Percentiles rank a stretch among this genome's conserved stretches.
Conservation (phyloP, 306 rosid genomes). For the Vigna unguiculata region DNA sequence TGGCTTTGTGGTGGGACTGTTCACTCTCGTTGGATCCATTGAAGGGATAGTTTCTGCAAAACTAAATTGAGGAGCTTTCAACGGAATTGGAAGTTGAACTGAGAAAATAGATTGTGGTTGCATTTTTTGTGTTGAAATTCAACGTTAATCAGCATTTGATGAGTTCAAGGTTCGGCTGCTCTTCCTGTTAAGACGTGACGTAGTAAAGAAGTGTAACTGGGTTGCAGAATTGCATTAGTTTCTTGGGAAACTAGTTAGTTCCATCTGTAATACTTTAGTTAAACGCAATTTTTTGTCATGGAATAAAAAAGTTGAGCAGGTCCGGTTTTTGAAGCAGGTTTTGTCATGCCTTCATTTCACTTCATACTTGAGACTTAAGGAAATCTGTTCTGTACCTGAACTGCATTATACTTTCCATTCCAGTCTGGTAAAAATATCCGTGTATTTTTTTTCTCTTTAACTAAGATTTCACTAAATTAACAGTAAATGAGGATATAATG, state of each 20-base stretch:
- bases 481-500: background rate
- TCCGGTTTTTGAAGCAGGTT: conserved; percentile 2
- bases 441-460: background rate
- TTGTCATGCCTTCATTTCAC: background rate
- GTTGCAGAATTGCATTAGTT: conserved; percentile 27
- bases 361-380: background rate
- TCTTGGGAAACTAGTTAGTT: conserved; percentile 30
- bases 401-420: background rate
- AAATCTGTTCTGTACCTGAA: background rate
- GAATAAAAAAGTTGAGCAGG: conserved; percentile 17
- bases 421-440: background rate
- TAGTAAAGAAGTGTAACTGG: conserved; percentile 16
- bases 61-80: conserved; percentile 45
- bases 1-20: conserved; percentile 57
- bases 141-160: conserved; percentile 22
- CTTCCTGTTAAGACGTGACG: conserved; percentile 8
- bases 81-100: conserved; percentile 7
- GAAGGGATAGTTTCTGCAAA: conserved; percentile 66
- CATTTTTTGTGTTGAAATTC: conserved; percentile 15
- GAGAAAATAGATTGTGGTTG: conserved; percentile 28
- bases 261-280: conserved; percentile 14
- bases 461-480: background rate
- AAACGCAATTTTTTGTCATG: conserved; percentile 1
- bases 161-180: conserved; percentile 34
- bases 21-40: conserved; percentile 64